Base-by-base conservation (phyloP, 352 stramenopile genomes). In the Globisporangium irregulare region DNA sequence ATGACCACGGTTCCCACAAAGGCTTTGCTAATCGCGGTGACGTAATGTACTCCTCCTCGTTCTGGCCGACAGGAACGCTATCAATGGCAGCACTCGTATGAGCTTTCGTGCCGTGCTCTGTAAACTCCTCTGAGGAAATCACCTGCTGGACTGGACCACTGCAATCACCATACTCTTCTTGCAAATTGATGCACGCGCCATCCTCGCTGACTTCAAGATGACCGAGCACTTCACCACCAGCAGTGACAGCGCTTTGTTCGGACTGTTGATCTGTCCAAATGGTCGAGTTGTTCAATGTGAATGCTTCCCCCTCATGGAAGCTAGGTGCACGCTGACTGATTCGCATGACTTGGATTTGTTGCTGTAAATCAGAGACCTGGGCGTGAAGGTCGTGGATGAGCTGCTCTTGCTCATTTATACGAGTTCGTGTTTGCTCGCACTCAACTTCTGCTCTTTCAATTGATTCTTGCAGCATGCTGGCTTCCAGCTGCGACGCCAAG, bases 1-100 rank as follows among this genome's bases (percentile, higher is more conserved):
- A 80, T 12, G 73, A 77, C 77, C 77, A 84, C 22, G 77, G 77
- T 61, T 80, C 71, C 77, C 77, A 84, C 32, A 84, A 64, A n/a
- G 77, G 71, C 50, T 78, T 79, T 10, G 70, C 66, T 20, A 67
- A 71, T 46, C 73, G 62, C 70, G 74, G 73, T 32, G 73, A 82
- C 62, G 67, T 48, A 20, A 77, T 65, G 57, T 15, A 46, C 55
- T 61, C 64, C 53, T 32, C 27, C 27, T 32, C 27, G 27, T 32
- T 32, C 3, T 32, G 27, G 27, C 27, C 27, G 27, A 32, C 27
- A 32, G 27, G 27, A 32, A 32, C 27, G 27, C 27, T 32, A 32
- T 32, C 3, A 32, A 32, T 32, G 27, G 27, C 27, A 32, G 27
- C 27, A 32, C 27, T 32, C 27, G 27, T 32, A 32, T 32, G 27